Percentiles rank a stretch among this genome's conserved stretches.
These are phyloP conservation scores for Aureobasidium sp. DNA, from an alignment of 2,329 filamentous ascomycete species.

Conservation along the genomic window DNA sequence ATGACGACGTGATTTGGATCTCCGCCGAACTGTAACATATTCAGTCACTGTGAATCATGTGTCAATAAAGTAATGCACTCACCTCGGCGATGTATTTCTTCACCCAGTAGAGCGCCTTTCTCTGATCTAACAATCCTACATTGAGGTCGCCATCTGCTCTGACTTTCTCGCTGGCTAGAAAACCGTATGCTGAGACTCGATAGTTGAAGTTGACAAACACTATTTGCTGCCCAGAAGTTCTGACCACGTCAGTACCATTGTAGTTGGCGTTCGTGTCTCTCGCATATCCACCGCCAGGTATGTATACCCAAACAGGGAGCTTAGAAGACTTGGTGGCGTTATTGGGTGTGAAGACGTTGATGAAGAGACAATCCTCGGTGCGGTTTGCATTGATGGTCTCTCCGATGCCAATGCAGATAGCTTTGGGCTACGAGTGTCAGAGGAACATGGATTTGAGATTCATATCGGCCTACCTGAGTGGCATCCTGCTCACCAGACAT, in stretches of 20 bases:
- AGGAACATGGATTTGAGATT: neutral
- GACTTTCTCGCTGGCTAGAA: conserved; percentile 30
- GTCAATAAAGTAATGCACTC: neutral
- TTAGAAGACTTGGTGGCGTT: conserved; percentile 29
- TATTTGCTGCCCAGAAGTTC: conserved; percentile 28
- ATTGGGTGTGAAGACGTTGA: conserved; percentile 33
- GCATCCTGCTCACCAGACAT: conserved; percentile 1
- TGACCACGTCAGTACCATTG: conserved; percentile 30
- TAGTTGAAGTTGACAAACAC: conserved; percentile 32
- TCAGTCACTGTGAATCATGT: neutral
- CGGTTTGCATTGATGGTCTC: neutral
- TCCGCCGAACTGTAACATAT: conserved; percentile 30
- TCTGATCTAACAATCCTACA: conserved; percentile 48
- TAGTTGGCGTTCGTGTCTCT: conserved; percentile 32
- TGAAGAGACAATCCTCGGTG: conserved; percentile 35
- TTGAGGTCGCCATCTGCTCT: conserved; percentile 33
- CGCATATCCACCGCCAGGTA: conserved; percentile 36
- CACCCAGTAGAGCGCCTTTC: conserved; percentile 46
- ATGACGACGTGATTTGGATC: conserved; percentile 33
- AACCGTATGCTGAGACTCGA: conserved; percentile 38
- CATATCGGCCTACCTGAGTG: neutral
- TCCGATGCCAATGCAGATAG: conserved; percentile 14
- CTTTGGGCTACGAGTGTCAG: neutral
- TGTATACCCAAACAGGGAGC: conserved; percentile 36
- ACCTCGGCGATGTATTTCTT: conserved; percentile 28